phyloP scores from a whole-genome alignment of 179 eudicot species.

The Nepenthes alata region DNA sequence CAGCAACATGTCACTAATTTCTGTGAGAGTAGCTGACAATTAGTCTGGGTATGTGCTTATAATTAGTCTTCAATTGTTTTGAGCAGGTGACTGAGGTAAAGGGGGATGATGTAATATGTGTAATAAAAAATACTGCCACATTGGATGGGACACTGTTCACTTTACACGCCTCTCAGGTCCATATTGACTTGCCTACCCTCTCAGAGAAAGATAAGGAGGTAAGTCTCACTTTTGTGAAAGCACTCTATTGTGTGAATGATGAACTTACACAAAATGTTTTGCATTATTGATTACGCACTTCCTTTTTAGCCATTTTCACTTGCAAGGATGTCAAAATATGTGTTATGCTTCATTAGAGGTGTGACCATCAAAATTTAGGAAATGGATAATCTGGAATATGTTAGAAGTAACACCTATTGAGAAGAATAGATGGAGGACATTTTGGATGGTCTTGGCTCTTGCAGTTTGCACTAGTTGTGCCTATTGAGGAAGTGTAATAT shows the following conservation, averaged over 20 bases:
- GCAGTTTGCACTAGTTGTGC: too few relatives aligned
- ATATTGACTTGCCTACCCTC: constrained; percentile 76
- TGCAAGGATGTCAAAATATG: too few relatives aligned
- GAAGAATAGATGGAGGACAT: too few relatives aligned
- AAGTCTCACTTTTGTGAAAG: constrained; percentile 4
- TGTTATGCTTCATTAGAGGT: too few relatives aligned
- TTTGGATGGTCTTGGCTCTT: too few relatives aligned
- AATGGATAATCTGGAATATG: too few relatives aligned
- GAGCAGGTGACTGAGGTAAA: constrained; percentile 60
- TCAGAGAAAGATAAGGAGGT: constrained; percentile 81
- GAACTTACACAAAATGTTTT: neutral
- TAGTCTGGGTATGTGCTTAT: neutral
- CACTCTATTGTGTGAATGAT: neutral
- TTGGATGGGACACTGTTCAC: constrained; percentile 76
- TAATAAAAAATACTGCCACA: constrained; percentile 79
- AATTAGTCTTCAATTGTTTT: neutral
- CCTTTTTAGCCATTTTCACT: neutral
- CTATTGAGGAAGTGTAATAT: too few relatives aligned
- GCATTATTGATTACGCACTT: neutral
- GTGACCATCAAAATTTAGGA: too few relatives aligned
- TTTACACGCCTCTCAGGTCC: constrained; percentile 83
- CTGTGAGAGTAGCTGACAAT: too few relatives aligned
- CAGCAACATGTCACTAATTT: too few relatives aligned
- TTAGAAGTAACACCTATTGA: too few relatives aligned
- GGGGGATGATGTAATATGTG: constrained; percentile 70